Conservation (phyloP, 306 rosid species). For the Macrotyloma uniflorum region DNA sequence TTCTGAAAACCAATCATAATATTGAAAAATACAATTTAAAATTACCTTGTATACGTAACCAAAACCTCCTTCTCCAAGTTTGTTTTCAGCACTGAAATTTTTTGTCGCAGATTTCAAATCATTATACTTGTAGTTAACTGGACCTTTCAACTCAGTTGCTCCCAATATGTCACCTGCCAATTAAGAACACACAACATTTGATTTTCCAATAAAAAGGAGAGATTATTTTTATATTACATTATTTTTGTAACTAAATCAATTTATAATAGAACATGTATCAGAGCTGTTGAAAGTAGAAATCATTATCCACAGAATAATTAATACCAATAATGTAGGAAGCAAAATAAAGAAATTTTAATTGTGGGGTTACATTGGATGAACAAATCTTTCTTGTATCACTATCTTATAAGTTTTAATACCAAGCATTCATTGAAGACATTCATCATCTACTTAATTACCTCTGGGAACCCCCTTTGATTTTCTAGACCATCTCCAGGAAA, state of each 20-base stretch:
- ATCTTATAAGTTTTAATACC: neutral
- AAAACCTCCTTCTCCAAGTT: slow-evolving; percentile 75
- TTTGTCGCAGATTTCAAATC: slow-evolving; percentile 64
- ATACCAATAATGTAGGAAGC: too few relatives aligned
- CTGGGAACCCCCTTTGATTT: slow-evolving; percentile 39
- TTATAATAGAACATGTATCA: neutral
- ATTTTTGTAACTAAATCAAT: neutral
- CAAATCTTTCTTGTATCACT: too few relatives aligned
- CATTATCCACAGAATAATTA: too few relatives aligned
- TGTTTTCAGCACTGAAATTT: slow-evolving; percentile 53
- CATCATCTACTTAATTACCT: slow-evolving; percentile 37
- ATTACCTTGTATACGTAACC: slow-evolving; percentile 71
- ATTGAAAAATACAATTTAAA: too few relatives aligned
- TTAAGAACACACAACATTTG: neutral
- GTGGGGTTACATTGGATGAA: too few relatives aligned
- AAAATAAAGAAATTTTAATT: too few relatives aligned
- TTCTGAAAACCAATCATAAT: too few relatives aligned
- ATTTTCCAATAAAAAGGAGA: neutral
- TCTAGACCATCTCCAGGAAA: slow-evolving; percentile 38
- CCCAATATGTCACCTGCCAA: slow-evolving; percentile 63
- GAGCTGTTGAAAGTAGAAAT: too few relatives aligned
- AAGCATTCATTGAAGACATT: neutral
- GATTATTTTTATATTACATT: neutral
- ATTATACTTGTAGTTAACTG: slow-evolving; percentile 50
- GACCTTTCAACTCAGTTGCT: slow-evolving; percentile 69